Evolutionary conservation across 179 eudicot species (phyloP).

Genomic region (Amaranthus tricolor): DNA sequence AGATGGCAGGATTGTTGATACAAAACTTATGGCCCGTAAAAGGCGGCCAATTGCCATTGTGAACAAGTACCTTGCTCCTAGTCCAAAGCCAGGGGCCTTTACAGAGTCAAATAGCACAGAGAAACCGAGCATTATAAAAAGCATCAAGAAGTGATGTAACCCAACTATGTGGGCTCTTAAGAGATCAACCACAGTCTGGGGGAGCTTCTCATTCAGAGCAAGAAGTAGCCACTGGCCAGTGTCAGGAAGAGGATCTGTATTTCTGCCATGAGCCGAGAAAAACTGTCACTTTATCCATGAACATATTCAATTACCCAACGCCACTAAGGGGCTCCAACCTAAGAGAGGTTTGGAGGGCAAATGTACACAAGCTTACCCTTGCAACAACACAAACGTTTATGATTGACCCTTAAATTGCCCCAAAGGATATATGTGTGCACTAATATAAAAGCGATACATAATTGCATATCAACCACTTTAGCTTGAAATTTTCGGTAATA

Average conservation of each 20-base stretch:
- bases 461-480: too few relatives aligned
- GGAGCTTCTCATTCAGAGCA: conserved; percentile 83
- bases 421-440: neutral
- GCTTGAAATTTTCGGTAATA: too few relatives aligned
- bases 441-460: neutral
- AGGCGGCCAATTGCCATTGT: conserved; percentile 93
- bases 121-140: conserved; percentile 88
- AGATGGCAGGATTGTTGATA: conserved; percentile 85
- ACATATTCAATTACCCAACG: too few relatives aligned
- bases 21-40: conserved; percentile 74
- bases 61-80: conserved; percentile 92
- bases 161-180: conserved; percentile 86
- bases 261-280: conserved; percentile 44
- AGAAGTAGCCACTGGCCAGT: conserved; percentile 94
- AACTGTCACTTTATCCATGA: neutral
- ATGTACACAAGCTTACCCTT: neutral
- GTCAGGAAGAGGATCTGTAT: conserved; percentile 86
- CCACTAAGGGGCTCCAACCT: too few relatives aligned
- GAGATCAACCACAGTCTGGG: conserved; percentile 61
- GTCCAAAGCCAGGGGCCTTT: conserved; percentile 96
- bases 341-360: too few relatives aligned
- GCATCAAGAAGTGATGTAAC: conserved; percentile 90
- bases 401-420: neutral
- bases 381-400: neutral
- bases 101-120: conserved; percentile 84